A percentile compares a stretch with the other conserved stretches of the same genome.
Evolutionary conservation across 176 grass and related monocot genomes (phyloP).

Genomic region (Poa pratensis): DNA sequence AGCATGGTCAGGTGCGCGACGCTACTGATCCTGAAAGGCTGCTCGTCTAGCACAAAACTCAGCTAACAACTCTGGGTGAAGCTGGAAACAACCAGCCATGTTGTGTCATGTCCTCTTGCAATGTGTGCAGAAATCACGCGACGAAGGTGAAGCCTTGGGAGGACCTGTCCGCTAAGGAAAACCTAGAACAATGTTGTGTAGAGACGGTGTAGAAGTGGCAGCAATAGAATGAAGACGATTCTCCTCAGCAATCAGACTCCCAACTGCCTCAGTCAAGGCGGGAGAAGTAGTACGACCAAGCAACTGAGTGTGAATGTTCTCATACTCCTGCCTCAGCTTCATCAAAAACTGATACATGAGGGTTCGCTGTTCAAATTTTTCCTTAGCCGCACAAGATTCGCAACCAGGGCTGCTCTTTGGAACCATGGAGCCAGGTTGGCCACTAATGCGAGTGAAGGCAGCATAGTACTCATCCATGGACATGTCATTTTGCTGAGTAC

Average conservation of each 20-base stretch:
- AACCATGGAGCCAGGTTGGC: background rate
- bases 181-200: background rate
- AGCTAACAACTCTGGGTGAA: no score
- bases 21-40: no score
- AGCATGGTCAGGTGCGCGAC: no score
- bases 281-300: background rate
- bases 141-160: background rate
- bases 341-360: background rate
- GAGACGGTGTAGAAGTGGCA: background rate
- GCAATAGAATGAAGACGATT: background rate
- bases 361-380: background rate
- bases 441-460: background rate
- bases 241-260: background rate
- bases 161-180: background rate
- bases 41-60: no score
- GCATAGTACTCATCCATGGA: background rate
- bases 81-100: no score
- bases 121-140: no score
- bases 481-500: background rate
- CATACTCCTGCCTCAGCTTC: background rate
- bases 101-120: no score
- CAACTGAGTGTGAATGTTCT: background rate
- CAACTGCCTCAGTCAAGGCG: background rate
- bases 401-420: background rate
- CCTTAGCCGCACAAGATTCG: background rate